A percentile compares a stretch with the other conserved stretches of the same genome.
Conservation (phyloP, 1,139 yeast species). For the Yamadazyma diospyri region DNA sequence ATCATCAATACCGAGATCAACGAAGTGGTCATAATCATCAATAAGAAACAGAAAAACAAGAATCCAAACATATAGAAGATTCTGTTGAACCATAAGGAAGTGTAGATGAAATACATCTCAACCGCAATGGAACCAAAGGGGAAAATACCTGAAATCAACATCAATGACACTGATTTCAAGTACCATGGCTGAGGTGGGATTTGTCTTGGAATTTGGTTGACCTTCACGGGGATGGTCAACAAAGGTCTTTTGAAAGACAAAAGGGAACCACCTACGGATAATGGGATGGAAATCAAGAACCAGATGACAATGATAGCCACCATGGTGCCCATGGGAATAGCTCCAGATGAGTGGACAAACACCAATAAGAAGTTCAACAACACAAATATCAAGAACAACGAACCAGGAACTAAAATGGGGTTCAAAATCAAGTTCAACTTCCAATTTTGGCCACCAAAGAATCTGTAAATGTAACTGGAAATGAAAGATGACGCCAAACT, state of each 20-base stretch:
- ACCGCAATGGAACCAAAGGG: conserved; percentile 96
- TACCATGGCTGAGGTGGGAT: conserved; percentile 91
- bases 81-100: conserved; percentile 92
- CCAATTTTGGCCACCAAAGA: conserved; percentile 92
- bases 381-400: conserved; percentile 59
- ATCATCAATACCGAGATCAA: conserved; percentile 77
- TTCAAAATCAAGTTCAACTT: conserved; percentile 78
- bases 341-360: conserved; percentile 82
- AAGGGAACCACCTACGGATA: conserved; percentile 76
- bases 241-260: conserved; percentile 66
- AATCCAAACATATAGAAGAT: conserved; percentile 98
- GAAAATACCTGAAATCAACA: conserved; percentile 81
- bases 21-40: conserved; percentile 80
- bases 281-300: conserved; percentile 83
- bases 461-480: conserved; percentile 81
- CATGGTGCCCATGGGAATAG: conserved; percentile 91
- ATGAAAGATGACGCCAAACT: conserved; percentile 82
- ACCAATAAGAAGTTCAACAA: conserved; percentile 80
- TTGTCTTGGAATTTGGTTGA: conserved; percentile 94
- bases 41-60: conserved; percentile 77
- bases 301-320: conserved; percentile 76
- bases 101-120: conserved; percentile 83
- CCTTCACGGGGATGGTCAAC: conserved; percentile 71
- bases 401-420: conserved; percentile 81
- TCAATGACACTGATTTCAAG: conserved; percentile 61